These are phyloP conservation scores for Ceratocystis destructans DNA, from an alignment of 2,329 filamentous ascomycete genomes.

Conservation along the genomic window DNA sequence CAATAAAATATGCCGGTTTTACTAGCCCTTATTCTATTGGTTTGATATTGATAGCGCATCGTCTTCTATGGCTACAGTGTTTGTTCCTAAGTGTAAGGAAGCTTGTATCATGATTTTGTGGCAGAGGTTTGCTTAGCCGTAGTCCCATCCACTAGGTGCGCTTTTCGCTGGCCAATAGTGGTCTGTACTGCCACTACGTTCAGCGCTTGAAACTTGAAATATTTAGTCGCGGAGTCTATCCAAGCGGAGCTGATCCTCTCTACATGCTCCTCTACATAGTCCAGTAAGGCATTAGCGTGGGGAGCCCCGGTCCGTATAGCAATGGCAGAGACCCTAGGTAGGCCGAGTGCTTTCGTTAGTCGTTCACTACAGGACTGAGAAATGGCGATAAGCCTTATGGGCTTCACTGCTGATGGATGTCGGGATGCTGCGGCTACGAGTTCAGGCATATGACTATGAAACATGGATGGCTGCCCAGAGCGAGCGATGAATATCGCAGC, in stretches of 20 bases:
- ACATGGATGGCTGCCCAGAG: slow-evolving; percentile 42
- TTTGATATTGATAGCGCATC: background rate
- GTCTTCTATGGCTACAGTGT: background rate
- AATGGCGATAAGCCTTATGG: slow-evolving; percentile 47
- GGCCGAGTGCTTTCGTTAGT: slow-evolving; percentile 42
- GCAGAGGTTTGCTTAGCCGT: background rate
- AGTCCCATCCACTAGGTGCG: background rate
- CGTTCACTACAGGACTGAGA: slow-evolving; percentile 45
- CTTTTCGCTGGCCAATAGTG: slow-evolving; percentile 26
- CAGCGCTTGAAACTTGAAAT: slow-evolving; percentile 25
- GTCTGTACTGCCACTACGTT: slow-evolving; percentile 28
- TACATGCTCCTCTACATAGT: slow-evolving; percentile 42
- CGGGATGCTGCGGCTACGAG: slow-evolving; percentile 39
- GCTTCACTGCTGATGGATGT: slow-evolving; percentile 27
- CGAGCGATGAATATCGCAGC: slow-evolving; percentile 44
- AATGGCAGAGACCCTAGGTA: slow-evolving; percentile 52
- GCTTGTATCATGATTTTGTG: background rate
- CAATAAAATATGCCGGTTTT: background rate
- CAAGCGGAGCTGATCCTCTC: slow-evolving; percentile 40
- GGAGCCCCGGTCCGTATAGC: slow-evolving; percentile 45
- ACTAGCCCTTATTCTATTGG: no score
- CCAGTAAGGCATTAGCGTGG: slow-evolving; percentile 41
- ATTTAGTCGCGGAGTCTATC: slow-evolving; percentile 26
- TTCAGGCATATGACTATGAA: slow-evolving; percentile 47
- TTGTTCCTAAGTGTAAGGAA: background rate